phyloP scores from a whole-genome alignment of 1,139 yeast species.

The Candida sp. region DNA sequence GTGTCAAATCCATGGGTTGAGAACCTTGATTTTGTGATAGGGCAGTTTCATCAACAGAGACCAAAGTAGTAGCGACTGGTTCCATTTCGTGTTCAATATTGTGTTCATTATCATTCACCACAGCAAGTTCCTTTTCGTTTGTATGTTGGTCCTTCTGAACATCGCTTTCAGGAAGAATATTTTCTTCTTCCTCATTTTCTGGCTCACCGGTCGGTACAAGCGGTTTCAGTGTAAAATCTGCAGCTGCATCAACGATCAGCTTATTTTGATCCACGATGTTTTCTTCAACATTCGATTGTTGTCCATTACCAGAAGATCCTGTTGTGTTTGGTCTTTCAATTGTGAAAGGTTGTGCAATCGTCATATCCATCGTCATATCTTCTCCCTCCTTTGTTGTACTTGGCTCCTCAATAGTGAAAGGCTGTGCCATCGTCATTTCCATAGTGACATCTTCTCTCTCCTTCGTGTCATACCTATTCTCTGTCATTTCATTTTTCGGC shows the following conservation, averaged over 20 bases:
- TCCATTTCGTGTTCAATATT: background rate
- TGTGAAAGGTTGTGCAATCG: slow-evolving; percentile 1
- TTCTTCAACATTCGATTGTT: background rate
- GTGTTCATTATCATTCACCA: background rate
- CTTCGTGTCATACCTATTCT: background rate
- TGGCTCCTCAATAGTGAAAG: background rate
- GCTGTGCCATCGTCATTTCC: slow-evolving; percentile 5
- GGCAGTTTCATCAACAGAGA: background rate
- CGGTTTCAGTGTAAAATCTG: background rate
- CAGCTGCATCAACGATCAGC: background rate
- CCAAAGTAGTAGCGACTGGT: background rate
- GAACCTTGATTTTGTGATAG: slow-evolving; percentile 1
- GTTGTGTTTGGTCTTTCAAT: background rate
- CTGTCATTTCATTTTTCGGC: slow-evolving; percentile 4
- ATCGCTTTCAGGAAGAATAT: no score
- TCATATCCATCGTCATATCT: slow-evolving; percentile 5
- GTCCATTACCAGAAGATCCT: background rate
- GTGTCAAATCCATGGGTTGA: slow-evolving; percentile 13
- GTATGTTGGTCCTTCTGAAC: background rate
- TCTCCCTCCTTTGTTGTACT: background rate
- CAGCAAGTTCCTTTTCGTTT: background rate
- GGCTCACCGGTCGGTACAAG: background rate
- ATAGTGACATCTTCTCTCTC: background rate
- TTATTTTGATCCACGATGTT: no score
- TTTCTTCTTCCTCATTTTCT: background rate